These are phyloP conservation scores for Cytauxzoon felis DNA, from an alignment of 169 alveolate genomes.

Conservation along the genomic window DNA sequence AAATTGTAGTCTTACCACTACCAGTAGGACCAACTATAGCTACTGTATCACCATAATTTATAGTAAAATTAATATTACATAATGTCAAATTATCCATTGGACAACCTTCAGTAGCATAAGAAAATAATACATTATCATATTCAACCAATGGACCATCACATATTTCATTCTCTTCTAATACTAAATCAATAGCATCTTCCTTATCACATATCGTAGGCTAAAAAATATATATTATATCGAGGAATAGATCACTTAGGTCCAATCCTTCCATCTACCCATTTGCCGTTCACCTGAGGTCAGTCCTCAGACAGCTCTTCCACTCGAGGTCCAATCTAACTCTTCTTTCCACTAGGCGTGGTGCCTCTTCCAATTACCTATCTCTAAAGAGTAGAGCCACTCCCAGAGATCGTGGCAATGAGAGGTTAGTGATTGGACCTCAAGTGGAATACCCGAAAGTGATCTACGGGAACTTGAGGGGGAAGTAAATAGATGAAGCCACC, in stretches of 20 bases:
- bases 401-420: no score
- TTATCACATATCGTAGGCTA: slow-evolving; percentile 11
- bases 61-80: slow-evolving; percentile 29
- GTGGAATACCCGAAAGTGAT: no score
- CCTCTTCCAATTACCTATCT: no score
- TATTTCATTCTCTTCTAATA: background rate
- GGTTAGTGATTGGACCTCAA: no score
- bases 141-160: slow-evolving; percentile 30
- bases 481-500: no score
- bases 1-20: slow-evolving; percentile 72
- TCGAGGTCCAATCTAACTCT: no score
- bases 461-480: no score
- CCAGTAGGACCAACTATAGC: slow-evolving; percentile 77
- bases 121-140: slow-evolving; percentile 41
- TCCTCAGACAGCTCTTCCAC: no score
- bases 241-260: background rate
- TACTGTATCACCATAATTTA: slow-evolving; percentile 57
- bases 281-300: no score
- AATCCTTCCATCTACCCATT: no score
- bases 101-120: background rate
- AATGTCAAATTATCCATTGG: background rate
- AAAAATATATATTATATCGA: background rate
- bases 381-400: no score
- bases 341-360: no score
- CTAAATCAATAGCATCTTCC: background rate